Evolutionary conservation across 345 rosid species (phyloP), one percentile per base, ranked within the genome.

Genomic region (Acer saccharum): DNA sequence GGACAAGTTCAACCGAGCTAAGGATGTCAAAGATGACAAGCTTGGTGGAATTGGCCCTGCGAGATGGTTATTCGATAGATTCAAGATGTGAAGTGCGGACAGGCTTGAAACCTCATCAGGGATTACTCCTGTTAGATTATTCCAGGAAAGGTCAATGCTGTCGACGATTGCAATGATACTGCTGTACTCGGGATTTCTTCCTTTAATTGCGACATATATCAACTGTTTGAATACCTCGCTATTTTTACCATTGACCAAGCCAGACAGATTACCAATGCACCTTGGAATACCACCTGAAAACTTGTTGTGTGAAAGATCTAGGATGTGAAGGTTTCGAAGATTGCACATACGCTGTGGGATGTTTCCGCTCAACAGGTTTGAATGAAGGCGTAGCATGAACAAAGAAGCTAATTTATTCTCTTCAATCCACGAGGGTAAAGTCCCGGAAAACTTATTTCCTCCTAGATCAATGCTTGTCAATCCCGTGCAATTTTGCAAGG

Each of bases 401-500:
- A 84, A 77, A 35, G 85, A 84, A 43, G 77, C 48, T 1, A 87
- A 69, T 27, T 76, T 83, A 27, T 76, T 82, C 17, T 78, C 60
- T 11, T 77, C 20, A 0, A 77, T 17, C 93, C 89, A 87, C 11
- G 71, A 35, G 16, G 94, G 92, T 41, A 87, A 27, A 14, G 50
- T 67, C 41, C 91, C 91, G 0, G 75, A 81, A 9, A 90, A 70
- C 76, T 72, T 82, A 74, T 90, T 89, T 62, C 82, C 84, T 73
- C 89, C 87, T 17, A 89, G 89, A 80, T 89, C 91, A 18, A 88
- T 75, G 77, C 80, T 85, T 2, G 84, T 81, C 61, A 90, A 74
- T 8, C 83, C 83, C 0, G 88, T 71, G 82, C 91, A 84, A 7
- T 90, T 89, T 64, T 81, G 85, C 71, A 86, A 85, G 8, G 83